These are phyloP conservation scores for Colletotrichum tanaceti DNA, from an alignment of 2,329 filamentous ascomycete species.

Conservation along the genomic window DNA sequence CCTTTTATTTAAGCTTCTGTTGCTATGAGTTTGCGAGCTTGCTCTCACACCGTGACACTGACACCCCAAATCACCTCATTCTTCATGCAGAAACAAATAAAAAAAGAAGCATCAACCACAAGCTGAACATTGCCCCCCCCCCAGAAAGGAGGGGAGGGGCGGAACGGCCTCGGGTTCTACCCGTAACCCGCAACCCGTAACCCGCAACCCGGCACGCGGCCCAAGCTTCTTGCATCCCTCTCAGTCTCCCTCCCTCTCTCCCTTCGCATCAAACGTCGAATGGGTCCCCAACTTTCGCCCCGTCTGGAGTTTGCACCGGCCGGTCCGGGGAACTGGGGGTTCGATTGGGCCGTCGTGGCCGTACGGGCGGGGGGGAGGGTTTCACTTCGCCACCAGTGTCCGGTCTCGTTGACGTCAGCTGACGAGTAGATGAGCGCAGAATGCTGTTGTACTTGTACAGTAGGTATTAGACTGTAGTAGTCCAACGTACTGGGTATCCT, in stretches of 20 bases:
- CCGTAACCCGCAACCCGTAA: no score
- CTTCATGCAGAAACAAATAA: no score
- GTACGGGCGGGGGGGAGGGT: slow-evolving; percentile 26
- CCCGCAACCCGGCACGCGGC: no score
- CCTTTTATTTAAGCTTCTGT: not conserved
- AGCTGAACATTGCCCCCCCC: not conserved
- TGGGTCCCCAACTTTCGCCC: not conserved
- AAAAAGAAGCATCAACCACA: not conserved
- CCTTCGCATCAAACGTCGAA: not conserved
- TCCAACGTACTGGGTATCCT: slow-evolving; percentile 4
- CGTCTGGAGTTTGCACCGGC: slow-evolving; percentile 23
- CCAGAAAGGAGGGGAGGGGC: not conserved
- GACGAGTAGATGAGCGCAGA: slow-evolving; percentile 22
- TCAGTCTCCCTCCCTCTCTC: no score
- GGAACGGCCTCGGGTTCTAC: not conserved
- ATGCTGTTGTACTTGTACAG: no score
- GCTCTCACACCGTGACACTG: slow-evolving; percentile 20
- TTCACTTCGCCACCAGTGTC: slow-evolving; percentile 33
- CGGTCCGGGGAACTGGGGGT: slow-evolving; percentile 4
- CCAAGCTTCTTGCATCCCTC: not conserved
- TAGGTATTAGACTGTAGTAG: no score
- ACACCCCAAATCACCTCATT: slow-evolving; percentile 35
- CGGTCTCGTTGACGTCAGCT: slow-evolving; percentile 42
- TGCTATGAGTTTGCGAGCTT: slow-evolving; percentile 28
- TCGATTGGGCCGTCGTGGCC: not conserved